These are phyloP conservation scores for Eimeria necatrix DNA, from an alignment of 169 alveolate genomes.

Conservation along the genomic window DNA sequence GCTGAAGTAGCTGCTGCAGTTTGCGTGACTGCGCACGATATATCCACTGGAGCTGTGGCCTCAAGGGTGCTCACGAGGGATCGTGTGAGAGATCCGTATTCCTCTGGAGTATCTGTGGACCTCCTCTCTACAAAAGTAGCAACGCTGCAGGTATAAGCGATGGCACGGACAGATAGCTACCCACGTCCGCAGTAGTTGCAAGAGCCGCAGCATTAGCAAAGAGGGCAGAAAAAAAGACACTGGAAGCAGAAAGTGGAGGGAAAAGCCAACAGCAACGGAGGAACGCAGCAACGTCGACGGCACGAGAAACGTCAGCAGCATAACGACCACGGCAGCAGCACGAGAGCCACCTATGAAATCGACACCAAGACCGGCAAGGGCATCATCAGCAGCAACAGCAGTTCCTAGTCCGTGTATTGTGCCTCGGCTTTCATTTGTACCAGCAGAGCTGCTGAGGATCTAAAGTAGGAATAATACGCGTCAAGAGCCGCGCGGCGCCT, in stretches of 20 bases:
- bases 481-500: constrained; percentile 26
- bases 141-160: neutral
- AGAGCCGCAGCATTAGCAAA: neutral
- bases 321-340: neutral
- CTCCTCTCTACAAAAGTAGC: constrained; percentile 28
- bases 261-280: neutral
- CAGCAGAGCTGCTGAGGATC: constrained; percentile 64
- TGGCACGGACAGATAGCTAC: neutral
- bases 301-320: neutral
- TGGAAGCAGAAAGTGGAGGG: neutral
- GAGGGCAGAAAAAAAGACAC: neutral
- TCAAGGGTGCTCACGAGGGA: constrained; percentile 15
- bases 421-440: neutral
- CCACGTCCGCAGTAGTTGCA: neutral
- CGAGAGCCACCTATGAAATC: neutral
- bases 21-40: neutral
- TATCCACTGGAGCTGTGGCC: neutral
- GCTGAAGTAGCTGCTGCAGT: neutral
- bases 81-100: neutral
- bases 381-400: neutral
- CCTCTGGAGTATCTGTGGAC: constrained; percentile 33
- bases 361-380: neutral
- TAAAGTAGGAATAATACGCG: neutral
- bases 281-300: neutral
- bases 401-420: neutral